Base-by-base conservation (phyloP, 2,329 filamentous ascomycete genomes). In the Ceratocystis lukuohia region DNA sequence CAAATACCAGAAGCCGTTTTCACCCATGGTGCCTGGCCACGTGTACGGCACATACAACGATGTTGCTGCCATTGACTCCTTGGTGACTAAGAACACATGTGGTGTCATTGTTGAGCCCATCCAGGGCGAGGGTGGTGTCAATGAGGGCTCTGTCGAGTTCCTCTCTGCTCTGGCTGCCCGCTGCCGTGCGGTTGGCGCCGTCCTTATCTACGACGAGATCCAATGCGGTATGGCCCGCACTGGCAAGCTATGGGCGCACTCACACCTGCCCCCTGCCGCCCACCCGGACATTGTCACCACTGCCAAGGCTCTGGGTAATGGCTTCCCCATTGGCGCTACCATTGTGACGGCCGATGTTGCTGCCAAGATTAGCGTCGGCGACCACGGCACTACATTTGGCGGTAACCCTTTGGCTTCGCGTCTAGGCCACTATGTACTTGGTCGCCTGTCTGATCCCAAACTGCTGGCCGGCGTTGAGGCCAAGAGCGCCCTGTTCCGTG, bases 41-140 rank as follows among this genome's bases (percentile, higher is more conserved):
- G 85, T 80, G 73, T 91, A 94, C 73, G 93, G 91, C 64, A 87
- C 79, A 6, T 95, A 87, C 79, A 97, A 99, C 74, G 88, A 97
- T 73, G 78, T 93, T 12, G 81, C 79, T 1, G 86, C 80, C 17
- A 83, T 99, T 65, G 78, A 86, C 20, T 81, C 82, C 0, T 79
- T 96, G 20, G 86, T 99, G 37, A 96, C 88, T 0, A 85, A 91
- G 22, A 84, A 86, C 70, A 97, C 94, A 0, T 96, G 92, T 72
- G 92, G 91, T 73, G 94, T 99, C 22, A 92, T 99, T 67, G 84
- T 99, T 59, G 94, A 99, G 80, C 94, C 94, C 7, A 96, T 99
- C 69, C 94, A 99, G 77, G 94, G 94, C 67, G 94, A 99, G 77
- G 94, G 94, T 17, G 94, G 94, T 70, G 88, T 99, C 64, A 88